Conservation (phyloP, 2,329 filamentous ascomycete species). For the Ascosphaera apis region DNA sequence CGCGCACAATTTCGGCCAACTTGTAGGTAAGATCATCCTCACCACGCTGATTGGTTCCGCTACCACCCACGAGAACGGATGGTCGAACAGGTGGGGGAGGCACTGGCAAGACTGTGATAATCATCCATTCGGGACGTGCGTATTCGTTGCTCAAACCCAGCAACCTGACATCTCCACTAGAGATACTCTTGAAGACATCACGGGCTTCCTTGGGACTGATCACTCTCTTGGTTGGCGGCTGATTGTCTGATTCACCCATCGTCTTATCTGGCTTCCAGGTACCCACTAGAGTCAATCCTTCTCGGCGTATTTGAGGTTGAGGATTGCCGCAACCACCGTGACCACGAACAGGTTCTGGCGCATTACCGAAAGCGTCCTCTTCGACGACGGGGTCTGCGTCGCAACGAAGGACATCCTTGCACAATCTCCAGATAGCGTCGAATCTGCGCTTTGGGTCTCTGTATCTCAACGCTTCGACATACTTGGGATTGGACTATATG, state of each 20-base stretch:
- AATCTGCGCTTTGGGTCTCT: slow-evolving; percentile 91
- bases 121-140: slow-evolving; percentile 94
- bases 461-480: slow-evolving; percentile 55
- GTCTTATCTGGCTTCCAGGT: slow-evolving; percentile 53
- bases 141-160: slow-evolving; percentile 91
- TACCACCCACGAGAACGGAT: slow-evolving; percentile 92
- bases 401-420: slow-evolving; percentile 70
- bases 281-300: slow-evolving; percentile 60
- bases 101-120: slow-evolving; percentile 82
- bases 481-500: slow-evolving; percentile 59
- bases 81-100: slow-evolving; percentile 88
- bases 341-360: slow-evolving; percentile 26
- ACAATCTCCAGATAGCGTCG: slow-evolving; percentile 73
- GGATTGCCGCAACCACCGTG: slow-evolving; percentile 89
- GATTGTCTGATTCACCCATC: slow-evolving; percentile 37
- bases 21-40: slow-evolving; percentile 99
- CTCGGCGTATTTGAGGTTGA: slow-evolving; percentile 71
- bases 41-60: slow-evolving; percentile 72
- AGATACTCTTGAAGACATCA: slow-evolving; percentile 67
- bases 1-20: slow-evolving; percentile 90
- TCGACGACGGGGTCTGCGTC: slow-evolving; percentile 51
- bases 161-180: slow-evolving; percentile 55
- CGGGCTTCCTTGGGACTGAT: slow-evolving; percentile 71
- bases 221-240: slow-evolving; percentile 47
- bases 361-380: slow-evolving; percentile 38